Base-by-base conservation (phyloP, 2,329 filamentous ascomycete species). In the Diplodia scrobiculata region DNA sequence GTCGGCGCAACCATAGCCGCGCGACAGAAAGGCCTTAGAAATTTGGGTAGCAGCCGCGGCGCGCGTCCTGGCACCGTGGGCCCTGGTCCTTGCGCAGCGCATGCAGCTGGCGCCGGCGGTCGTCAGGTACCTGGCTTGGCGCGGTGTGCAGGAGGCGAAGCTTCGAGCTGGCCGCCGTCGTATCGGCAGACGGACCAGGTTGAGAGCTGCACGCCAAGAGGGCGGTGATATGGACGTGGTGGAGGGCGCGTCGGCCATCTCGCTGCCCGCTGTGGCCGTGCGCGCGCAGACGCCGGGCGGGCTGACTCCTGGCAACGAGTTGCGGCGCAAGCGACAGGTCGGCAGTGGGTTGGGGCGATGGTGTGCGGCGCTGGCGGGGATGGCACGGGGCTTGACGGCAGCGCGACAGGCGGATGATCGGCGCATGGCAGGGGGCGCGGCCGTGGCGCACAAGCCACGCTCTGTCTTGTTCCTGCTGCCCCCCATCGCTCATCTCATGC, bases 61-160 rank as follows among this genome's bases (percentile, higher is more conserved):
- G 55, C 55, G 38, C 55, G 58, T n/a, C 41, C 27, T 34, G 58
- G 41, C 17, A 32, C 17, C 58, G 58, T 50, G 45, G 60, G 19
- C 34, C 60, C 60, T 41, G 48, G 60, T 63, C 60, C 60, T 34
- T 63, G 60, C 60, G 34, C 48, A 19, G 41, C 41, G n/a, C 50
- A 53, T 53, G 60, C 60, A 63, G 47, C 34, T 27, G 27, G 45
- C 38, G 47, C 17, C 21, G 41, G 58, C 55, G 14, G 32, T 48
- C n/a, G 32, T 29, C 60, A 63, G 60, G 60, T 52, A 63, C 60
- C 60, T 63, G 60, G 60, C 60, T 63, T 63, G 60, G 60, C 59
- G 45, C 21, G 45, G 32, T 47, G 47, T 59, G 55, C 58, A 62
- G 58, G 38, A 60, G 38, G 25, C 25, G 38, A 60, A 60, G 55